These are phyloP conservation scores for Suillus sp. DNA, from an alignment of 768 basidiomycete species.

Conservation along the genomic window DNA sequence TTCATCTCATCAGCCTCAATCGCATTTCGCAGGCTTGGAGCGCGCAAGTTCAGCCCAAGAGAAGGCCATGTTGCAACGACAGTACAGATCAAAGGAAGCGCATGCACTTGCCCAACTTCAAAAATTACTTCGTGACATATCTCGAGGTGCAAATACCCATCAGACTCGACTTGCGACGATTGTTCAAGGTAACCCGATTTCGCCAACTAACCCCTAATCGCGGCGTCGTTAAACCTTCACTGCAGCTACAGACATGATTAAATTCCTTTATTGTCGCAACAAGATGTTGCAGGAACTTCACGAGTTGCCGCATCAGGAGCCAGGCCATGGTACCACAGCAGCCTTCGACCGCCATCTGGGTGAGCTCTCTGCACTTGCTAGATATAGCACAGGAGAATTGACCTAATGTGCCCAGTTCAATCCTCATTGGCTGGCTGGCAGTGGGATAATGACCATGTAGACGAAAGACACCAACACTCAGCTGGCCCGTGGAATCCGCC, in stretches of 20 bases:
- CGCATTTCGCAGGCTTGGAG: not conserved
- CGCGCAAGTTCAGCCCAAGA: not conserved
- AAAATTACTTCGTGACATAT: not conserved
- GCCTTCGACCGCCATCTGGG: not conserved
- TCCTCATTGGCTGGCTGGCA: too few relatives aligned
- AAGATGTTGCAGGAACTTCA: not conserved
- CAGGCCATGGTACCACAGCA: not conserved
- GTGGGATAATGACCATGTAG: not conserved
- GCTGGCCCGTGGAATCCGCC: not conserved
- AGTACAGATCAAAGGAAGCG: not conserved
- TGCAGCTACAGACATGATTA: slow-evolving; percentile 1
- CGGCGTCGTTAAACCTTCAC: not conserved
- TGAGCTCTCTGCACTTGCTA: not conserved
- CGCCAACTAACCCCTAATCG: not conserved
- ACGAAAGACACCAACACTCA: not conserved
- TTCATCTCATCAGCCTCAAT: not conserved
- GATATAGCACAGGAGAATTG: not conserved
- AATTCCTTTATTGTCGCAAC: not conserved
- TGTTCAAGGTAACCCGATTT: slow-evolving; percentile 1
- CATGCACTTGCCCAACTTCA: not conserved
- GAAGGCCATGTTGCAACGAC: slow-evolving; percentile 6
- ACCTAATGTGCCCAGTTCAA: not conserved
- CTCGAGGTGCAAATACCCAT: not conserved
- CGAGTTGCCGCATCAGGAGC: not conserved
- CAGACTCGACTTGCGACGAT: slow-evolving; percentile 4